Conservation (phyloP, 768 basidiomycete species). For the Boletales sp. region DNA sequence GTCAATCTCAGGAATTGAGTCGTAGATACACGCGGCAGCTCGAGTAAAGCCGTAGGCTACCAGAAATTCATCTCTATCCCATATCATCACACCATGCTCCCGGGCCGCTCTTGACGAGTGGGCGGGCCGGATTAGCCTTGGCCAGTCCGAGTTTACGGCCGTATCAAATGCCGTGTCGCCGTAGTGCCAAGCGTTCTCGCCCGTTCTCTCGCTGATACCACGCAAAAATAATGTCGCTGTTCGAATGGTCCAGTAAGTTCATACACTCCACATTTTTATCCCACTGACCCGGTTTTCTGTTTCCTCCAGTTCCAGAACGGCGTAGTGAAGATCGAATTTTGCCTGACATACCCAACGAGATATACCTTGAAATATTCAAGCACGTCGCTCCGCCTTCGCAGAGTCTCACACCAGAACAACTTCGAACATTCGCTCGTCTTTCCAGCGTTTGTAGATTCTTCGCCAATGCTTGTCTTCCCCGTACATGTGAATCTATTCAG, state of each 20-base stretch:
- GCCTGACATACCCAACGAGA: constrained; percentile 40
- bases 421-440: constrained; percentile 21
- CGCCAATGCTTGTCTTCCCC: constrained; percentile 34
- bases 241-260: background rate
- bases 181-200: no score
- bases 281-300: background rate
- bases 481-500: constrained; percentile 35
- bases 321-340: background rate
- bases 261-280: background rate
- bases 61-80: no score
- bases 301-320: constrained; percentile 25
- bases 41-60: no score
- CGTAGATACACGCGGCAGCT: no score
- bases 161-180: no score
- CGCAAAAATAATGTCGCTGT: no score
- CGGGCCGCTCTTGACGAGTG: no score
- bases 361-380: constrained; percentile 41
- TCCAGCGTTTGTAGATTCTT: constrained; percentile 44
- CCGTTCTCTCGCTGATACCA: no score
- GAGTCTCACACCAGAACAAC: constrained; percentile 6
- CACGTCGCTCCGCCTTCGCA: constrained; percentile 21
- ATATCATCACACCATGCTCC: no score
- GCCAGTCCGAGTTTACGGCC: no score
- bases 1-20: no score
- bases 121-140: no score